Evolutionary conservation across 2,329 filamentous ascomycete genomes (phyloP).

Genomic region (Balansia obtecta): DNA sequence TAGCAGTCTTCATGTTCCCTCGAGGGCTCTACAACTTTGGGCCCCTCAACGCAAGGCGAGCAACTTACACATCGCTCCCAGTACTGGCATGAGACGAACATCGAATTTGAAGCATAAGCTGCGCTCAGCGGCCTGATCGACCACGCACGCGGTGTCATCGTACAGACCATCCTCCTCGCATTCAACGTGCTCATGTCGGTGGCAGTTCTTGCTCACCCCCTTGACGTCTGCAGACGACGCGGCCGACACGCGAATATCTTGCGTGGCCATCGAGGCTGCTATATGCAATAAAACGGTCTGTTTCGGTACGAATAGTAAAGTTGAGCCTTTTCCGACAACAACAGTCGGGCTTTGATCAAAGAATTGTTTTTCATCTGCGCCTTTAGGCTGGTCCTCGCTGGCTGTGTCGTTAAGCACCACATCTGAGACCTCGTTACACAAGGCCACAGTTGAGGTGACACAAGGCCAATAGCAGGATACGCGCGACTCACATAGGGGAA

Average conservation of each 20-base stretch:
- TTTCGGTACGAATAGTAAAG: too few species aligned
- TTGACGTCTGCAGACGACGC: slow-evolving; percentile 5
- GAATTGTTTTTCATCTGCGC: too few species aligned
- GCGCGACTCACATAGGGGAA: too few species aligned
- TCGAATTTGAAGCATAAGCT: slow-evolving; percentile 43
- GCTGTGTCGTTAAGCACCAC: too few species aligned
- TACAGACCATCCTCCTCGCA: slow-evolving; percentile 6
- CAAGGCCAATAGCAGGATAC: too few species aligned
- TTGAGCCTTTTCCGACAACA: too few species aligned
- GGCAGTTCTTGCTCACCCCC: slow-evolving; percentile 5
- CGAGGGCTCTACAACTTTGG: not conserved
- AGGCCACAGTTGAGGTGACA: too few species aligned
- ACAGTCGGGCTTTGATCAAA: too few species aligned
- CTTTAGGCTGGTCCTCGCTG: too few species aligned
- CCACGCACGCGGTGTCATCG: slow-evolving; percentile 16
- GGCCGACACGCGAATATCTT: not conserved
- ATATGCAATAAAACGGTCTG: not conserved
- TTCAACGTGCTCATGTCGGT: slow-evolving; percentile 9
- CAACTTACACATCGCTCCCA: slow-evolving; percentile 38
- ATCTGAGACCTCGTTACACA: too few species aligned
- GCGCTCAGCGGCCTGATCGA: slow-evolving; percentile 33
- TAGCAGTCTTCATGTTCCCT: not conserved
- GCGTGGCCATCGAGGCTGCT: not conserved
- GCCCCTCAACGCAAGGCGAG: not conserved
- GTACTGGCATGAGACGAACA: slow-evolving; percentile 37